Conservation (phyloP, 2,329 filamentous ascomycete genomes). For the Colletotrichum kahawae region DNA sequence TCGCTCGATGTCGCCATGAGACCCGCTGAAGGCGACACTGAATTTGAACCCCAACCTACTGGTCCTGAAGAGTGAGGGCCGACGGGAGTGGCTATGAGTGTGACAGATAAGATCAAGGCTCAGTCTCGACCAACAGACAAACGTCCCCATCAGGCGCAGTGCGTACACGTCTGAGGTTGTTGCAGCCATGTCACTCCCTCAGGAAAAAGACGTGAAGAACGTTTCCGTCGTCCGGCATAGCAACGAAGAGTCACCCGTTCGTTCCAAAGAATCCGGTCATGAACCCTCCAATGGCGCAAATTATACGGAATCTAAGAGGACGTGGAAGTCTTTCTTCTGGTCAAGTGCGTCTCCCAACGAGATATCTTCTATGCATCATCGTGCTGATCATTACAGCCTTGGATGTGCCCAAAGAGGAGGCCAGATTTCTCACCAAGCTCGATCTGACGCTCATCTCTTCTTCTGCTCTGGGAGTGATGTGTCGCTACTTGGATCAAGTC, state of each 20-base stretch:
- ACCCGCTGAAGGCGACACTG: conserved; percentile 11
- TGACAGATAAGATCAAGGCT: neutral
- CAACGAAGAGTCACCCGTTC: neutral
- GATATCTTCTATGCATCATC: neutral
- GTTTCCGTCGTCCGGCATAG: neutral
- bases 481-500: conserved; percentile 31
- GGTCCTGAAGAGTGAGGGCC: fast-evolving
- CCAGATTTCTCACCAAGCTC: conserved; percentile 30
- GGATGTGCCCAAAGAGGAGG: conserved; percentile 29
- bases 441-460: conserved; percentile 30
- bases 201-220: neutral
- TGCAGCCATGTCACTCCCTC: neutral
- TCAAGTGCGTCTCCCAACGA: conserved; percentile 22
- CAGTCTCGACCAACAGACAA: neutral
- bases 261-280: neutral
- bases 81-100: neutral
- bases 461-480: conserved; percentile 30
- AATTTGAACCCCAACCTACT: neutral
- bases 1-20: conserved; percentile 15
- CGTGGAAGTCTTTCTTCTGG: conserved; percentile 30
- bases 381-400: conserved; percentile 18
- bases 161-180: neutral
- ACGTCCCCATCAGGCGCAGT: neutral
- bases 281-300: neutral
- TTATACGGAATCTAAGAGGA: conserved; percentile 49